A percentile compares a stretch with the other conserved stretches of the same genome.
These are phyloP conservation scores for Larix kaempferi DNA, from an alignment of 75 land plant genomes.

Conservation along the genomic window DNA sequence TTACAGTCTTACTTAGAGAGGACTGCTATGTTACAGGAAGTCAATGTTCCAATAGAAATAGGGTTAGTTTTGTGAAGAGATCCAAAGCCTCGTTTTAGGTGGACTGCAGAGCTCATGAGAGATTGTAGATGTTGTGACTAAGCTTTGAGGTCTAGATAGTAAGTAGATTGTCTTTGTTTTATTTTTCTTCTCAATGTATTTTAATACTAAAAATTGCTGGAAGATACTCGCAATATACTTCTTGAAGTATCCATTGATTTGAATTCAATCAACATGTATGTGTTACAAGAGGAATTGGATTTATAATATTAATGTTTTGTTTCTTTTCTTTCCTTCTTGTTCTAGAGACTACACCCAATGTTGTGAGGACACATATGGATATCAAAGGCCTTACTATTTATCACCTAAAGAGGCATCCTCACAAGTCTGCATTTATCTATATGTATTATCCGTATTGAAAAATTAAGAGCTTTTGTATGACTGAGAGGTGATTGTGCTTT, in stretches of 20 bases:
- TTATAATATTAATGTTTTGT: neutral
- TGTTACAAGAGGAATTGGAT: neutral
- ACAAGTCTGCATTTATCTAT: conserved; percentile 34
- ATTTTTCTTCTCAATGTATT: neutral
- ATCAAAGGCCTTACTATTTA: conserved; percentile 88
- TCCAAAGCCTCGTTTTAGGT: conserved; percentile 58
- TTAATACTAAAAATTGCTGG: neutral
- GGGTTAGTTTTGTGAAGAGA: conserved; percentile 11
- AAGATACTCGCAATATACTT: too few relatives aligned
- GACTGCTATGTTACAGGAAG: neutral
- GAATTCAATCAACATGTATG: neutral
- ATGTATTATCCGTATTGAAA: neutral
- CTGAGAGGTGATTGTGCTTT: neutral
- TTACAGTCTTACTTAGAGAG: too few relatives aligned
- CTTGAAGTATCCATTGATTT: neutral
- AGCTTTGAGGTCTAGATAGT: conserved; percentile 82
- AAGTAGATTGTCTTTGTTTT: conserved; percentile 14
- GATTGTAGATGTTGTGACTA: conserved; percentile 72
- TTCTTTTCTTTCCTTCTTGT: conserved; percentile 3
- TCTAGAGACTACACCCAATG: conserved; percentile 90
- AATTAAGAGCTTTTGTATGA: neutral
- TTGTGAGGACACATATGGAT: conserved; percentile 80
- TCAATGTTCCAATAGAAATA: neutral
- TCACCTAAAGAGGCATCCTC: conserved; percentile 93
- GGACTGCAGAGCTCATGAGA: conserved; percentile 79